Evolutionary conservation across 805 yeast species (phyloP).

Genomic region (Wickerhamomyces bovis): DNA sequence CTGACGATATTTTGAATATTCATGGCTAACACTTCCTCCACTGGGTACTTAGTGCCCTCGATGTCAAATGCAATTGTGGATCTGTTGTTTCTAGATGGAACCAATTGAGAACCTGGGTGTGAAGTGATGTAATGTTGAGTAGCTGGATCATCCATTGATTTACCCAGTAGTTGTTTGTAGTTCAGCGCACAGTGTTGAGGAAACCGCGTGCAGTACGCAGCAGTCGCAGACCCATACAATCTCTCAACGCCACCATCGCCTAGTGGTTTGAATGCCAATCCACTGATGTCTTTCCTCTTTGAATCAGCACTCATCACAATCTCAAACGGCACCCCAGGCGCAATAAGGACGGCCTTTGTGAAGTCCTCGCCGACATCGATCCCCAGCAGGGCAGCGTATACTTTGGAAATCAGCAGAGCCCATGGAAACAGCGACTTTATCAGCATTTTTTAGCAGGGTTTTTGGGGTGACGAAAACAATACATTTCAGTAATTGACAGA

Average conservation of each 20-base stretch:
- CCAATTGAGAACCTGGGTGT: constrained; percentile 57
- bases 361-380: constrained; percentile 85
- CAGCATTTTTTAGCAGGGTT: neutral
- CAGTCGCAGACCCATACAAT: constrained; percentile 71
- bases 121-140: constrained; percentile 40
- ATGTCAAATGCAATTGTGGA: constrained; percentile 51
- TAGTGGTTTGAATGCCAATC: constrained; percentile 54
- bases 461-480: neutral
- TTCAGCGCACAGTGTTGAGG: constrained; percentile 66
- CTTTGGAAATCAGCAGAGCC: constrained; percentile 11
- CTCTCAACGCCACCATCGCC: constrained; percentile 49
- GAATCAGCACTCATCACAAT: constrained; percentile 85
- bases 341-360: constrained; percentile 82
- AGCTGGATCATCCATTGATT: constrained; percentile 39
- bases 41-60: constrained; percentile 43
- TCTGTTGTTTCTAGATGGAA: constrained; percentile 37
- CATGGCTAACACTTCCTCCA: constrained; percentile 88
- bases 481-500: neutral
- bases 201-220: constrained; percentile 60
- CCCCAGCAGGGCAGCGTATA: constrained; percentile 67
- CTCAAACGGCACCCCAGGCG: constrained; percentile 87
- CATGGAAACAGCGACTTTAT: constrained; percentile 3
- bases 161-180: constrained; percentile 70
- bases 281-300: constrained; percentile 83
- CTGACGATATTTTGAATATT: constrained; percentile 53